Evolutionary conservation across 108 stramenopile genomes (phyloP), one percentile per base, ranked within the genome.

Genomic region (Poteriospumella lacustris): DNA sequence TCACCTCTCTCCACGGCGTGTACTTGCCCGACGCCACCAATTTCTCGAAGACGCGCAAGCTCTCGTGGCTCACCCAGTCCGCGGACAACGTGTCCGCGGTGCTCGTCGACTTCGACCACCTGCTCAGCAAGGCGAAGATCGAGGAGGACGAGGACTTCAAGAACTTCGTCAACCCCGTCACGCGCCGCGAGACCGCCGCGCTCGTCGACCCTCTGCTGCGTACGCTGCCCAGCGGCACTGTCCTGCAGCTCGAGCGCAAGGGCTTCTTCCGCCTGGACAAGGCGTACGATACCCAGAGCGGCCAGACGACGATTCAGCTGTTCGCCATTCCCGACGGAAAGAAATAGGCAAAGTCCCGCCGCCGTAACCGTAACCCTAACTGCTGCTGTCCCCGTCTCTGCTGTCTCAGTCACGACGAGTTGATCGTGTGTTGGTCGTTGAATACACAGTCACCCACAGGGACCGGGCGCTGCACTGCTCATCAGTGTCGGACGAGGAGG

Each of bases 281-380:
- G 28, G 88, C 95, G 0, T 84, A 83, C 81, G 42, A 59, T 44
- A 77, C 84, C 58, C 87, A 82, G 56, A 80, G 84, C 26, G 44
- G 76, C 33, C 78, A 82, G 1, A 59, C 69, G 56, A 82, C 85
- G 1, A 78, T 96, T 44, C 84, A 89, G 2, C 81, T 98, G 26
- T 96, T 92, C 87, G 94, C 92, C 91, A 90, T 98, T 47, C 97
- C 97, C 24, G 97, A 98, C 79, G 97, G 97, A 1, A 96, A 93
- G 85, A 78, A 90, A 58, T 9, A 77, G 28, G 68, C 40, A 31
- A 59, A 40, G 36, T 67, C 67, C 31, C 38, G 92, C 94, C 2
- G 90, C n/a, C n/a, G n/a, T n/a, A n/a, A n/a, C n/a, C n/a, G n/a
- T n/a, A n/a, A n/a, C n/a, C n/a, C n/a, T n/a, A n/a, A n/a, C n/a